Percentiles rank a stretch among this genome's conserved stretches.
These are phyloP conservation scores for Lecanicillium sp. DNA, from an alignment of 2,329 filamentous ascomycete species.

Conservation along the genomic window DNA sequence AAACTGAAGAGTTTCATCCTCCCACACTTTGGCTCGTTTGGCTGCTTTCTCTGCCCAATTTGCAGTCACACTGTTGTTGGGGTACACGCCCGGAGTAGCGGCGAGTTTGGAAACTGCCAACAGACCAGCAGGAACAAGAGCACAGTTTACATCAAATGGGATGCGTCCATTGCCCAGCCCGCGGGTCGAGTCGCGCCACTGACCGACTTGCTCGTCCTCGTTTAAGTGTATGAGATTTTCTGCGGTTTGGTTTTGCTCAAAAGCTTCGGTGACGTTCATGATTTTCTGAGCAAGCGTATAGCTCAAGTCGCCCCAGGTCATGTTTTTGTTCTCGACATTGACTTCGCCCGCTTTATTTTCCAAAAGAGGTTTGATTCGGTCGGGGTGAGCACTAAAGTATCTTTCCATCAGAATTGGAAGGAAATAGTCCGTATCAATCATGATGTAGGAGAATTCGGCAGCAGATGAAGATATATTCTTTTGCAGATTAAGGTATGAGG, in stretches of 20 bases:
- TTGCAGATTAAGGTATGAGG: conserved; percentile 49
- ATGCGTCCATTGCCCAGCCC: conserved; percentile 53
- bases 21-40: conserved; percentile 51
- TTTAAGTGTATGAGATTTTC: conserved; percentile 52
- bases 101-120: conserved; percentile 47
- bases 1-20: conserved; percentile 49
- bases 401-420: conserved; percentile 48
- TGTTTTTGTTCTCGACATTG: conserved; percentile 38
- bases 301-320: conserved; percentile 45
- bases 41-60: conserved; percentile 38
- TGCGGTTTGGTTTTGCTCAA: conserved; percentile 40
- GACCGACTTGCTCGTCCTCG: conserved; percentile 42
- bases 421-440: conserved; percentile 56
- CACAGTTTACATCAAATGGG: conserved; percentile 59
- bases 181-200: conserved; percentile 55
- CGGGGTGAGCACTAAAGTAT: conserved; percentile 41
- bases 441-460: conserved; percentile 49
- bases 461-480: conserved; percentile 42
- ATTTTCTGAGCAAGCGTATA: conserved; percentile 48
- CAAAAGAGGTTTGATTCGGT: conserved; percentile 27
- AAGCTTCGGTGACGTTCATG: conserved; percentile 45
- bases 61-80: conserved; percentile 24
- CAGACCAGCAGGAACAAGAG: conserved; percentile 52
- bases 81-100: conserved; percentile 36
- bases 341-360: conserved; percentile 34